Base-by-base conservation (phyloP, 169 alveolate genomes). In the Babesia bigemina region DNA sequence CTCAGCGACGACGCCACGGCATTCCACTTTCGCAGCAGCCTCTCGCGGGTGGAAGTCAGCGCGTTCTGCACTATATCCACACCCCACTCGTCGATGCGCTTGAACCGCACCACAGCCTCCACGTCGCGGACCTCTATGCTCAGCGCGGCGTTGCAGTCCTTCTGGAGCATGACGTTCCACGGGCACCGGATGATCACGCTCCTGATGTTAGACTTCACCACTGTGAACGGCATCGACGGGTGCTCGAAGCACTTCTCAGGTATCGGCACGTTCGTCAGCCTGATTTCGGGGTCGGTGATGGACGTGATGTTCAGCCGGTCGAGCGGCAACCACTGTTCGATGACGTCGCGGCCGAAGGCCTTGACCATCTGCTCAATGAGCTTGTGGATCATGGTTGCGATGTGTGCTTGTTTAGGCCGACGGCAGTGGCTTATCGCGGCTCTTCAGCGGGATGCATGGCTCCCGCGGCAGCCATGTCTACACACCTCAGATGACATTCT, bases 221-320 rank as follows among this genome's bases (percentile, higher is more conserved):
- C 85, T 2, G 87, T 74, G 77, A 92, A 87, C 28, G 95, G 95
- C 28, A 88, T 75, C 44, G 91, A 92, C 6, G 93, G 91, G 50
- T 77, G 79, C 28, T 91, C 92, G 57, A 92, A 92, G 63, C 91
- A 70, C 59, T 87, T 79, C 26, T 92, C 94, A 24, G 95, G 95
- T 13, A 92, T 56, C 10, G 95, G 93, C 26, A 92, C 65, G 62
- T 92, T 88, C 57, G 90, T 83, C 65, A 92, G 76, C 57, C 86
- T 92, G 16, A 92, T 73, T 47, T 92, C 95, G 19, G 93, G 93
- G 33, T 89, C 92, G 0, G 92, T 59, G 62, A 89, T 56, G 24
- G 93, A 89, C 52, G 91, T 90, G 45, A 89, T 84, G 58, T 83
- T 72, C 55, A 89, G 70, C 57, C 86, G 82, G 58, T 85, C 90